These are phyloP conservation scores for Aschersonia sp. DNA, from an alignment of 2,329 filamentous ascomycete genomes.

Conservation along the genomic window DNA sequence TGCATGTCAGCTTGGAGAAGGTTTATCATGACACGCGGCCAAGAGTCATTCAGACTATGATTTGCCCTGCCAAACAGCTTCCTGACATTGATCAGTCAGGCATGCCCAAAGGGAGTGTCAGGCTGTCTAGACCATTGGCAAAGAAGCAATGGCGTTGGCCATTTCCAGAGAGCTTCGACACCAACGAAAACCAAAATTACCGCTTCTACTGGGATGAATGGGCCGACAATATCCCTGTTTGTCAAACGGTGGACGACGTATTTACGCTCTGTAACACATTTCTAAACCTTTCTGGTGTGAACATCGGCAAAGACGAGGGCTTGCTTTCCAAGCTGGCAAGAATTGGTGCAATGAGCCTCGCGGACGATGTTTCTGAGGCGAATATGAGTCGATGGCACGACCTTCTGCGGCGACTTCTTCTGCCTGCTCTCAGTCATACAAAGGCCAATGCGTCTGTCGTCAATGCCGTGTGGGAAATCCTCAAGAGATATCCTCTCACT, in stretches of 20 bases:
- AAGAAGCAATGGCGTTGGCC: slow-evolving; percentile 70
- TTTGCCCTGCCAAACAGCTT: slow-evolving; percentile 29
- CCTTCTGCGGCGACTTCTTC: slow-evolving; percentile 67
- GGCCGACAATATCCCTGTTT: slow-evolving; percentile 84
- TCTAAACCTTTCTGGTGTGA: slow-evolving; percentile 72
- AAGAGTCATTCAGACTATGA: slow-evolving; percentile 11
- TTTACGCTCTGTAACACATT: slow-evolving; percentile 76
- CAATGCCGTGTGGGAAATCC: slow-evolving; percentile 73
- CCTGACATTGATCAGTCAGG: slow-evolving; percentile 47
- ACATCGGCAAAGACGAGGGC: slow-evolving; percentile 70
- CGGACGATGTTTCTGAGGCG: slow-evolving; percentile 49
- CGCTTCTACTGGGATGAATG: slow-evolving; percentile 97
- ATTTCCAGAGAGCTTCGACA: slow-evolving; percentile 62
- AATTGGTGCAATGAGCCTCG: slow-evolving; percentile 66
- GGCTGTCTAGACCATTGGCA: slow-evolving; percentile 40
- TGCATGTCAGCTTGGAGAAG: slow-evolving; percentile 68
- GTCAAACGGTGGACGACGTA: slow-evolving; percentile 79
- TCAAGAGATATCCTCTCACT: slow-evolving; percentile 62
- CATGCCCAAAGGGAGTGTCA: slow-evolving; percentile 54
- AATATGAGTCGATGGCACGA: slow-evolving; percentile 75
- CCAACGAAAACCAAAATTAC: slow-evolving; percentile 65
- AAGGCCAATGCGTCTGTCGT: slow-evolving; percentile 72
- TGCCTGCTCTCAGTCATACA: slow-evolving; percentile 77
- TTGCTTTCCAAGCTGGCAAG: slow-evolving; percentile 71
- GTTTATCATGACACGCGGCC: slow-evolving; percentile 41